These are phyloP conservation scores for Neurospora tetraspora DNA, from an alignment of 495 filamentous ascomycete species.

Conservation along the genomic window DNA sequence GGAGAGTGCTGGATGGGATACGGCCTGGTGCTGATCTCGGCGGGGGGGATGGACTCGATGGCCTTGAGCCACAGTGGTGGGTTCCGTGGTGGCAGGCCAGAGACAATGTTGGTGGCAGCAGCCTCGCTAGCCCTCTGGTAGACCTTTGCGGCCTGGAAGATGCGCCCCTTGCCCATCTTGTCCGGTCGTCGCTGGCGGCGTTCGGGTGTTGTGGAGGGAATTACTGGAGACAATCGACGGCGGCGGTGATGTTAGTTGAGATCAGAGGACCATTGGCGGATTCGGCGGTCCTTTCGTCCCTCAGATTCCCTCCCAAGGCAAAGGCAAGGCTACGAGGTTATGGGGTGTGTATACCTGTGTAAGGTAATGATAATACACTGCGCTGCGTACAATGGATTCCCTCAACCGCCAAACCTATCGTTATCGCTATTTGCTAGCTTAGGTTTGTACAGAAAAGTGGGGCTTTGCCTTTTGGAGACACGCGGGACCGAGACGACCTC, in stretches of 20 bases:
- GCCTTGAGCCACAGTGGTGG: conserved; percentile 71
- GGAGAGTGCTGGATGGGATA: conserved; percentile 51
- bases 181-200: background rate
- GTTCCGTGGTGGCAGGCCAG: background rate
- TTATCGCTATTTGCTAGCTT: background rate
- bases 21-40: conserved; percentile 61
- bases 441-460: background rate
- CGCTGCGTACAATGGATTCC: background rate
- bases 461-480: background rate
- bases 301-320: background rate
- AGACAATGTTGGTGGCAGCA: conserved; percentile 38
- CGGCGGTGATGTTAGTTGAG: background rate
- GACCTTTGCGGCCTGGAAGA: conserved; percentile 65
- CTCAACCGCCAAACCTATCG: background rate
- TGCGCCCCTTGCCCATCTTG: conserved; percentile 32
- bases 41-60: conserved; percentile 64
- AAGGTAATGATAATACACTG: background rate
- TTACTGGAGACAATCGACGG: background rate
- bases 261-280: background rate
- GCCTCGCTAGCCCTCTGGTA: conserved; percentile 53
- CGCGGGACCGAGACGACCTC: background rate
- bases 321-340: background rate
- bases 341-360: background rate
- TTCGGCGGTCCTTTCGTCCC: background rate
- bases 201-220: background rate